phyloP scores from a whole-genome alignment of 805 yeast species.

The Naumovozyma baii region DNA sequence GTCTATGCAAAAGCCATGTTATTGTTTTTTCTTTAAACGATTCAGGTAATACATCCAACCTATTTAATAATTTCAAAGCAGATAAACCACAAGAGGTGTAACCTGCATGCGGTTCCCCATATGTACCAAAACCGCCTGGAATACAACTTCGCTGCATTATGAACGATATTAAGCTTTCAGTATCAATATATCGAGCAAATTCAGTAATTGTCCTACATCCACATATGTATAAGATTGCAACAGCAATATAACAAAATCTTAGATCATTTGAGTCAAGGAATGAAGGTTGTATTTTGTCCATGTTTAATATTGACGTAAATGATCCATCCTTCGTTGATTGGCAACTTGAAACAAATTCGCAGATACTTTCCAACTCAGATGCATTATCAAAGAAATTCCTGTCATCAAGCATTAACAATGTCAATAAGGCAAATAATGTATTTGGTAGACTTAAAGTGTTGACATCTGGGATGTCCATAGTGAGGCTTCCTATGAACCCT shows the following conservation, averaged over 20 bases:
- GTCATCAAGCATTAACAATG: conserved; percentile 42
- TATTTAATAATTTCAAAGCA: conserved; percentile 37
- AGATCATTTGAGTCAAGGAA: conserved; percentile 55
- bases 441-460: conserved; percentile 53
- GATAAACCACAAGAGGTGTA: conserved; percentile 77
- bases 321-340: conserved; percentile 50
- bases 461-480: conserved; percentile 8
- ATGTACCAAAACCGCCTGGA: conserved; percentile 66
- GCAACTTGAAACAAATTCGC: conserved; percentile 47
- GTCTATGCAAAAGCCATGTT: conserved; percentile 58
- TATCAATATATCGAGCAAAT: conserved; percentile 35
- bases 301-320: conserved; percentile 40
- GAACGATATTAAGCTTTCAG: conserved; percentile 32
- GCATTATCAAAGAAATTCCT: conserved; percentile 32
- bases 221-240: conserved; percentile 47
- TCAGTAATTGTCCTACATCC: conserved; percentile 20
- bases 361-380: conserved; percentile 36
- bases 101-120: conserved; percentile 75
- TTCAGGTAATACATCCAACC: conserved; percentile 12
- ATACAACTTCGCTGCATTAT: conserved; percentile 31
- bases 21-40: conserved; percentile 34
- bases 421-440: conserved; percentile 61
- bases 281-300: conserved; percentile 21
- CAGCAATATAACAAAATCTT: conserved; percentile 66
- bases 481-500: conserved; percentile 23